Evolutionary conservation across 331 rosid species (phyloP).

Genomic region (Phaseolus coccineus): DNA sequence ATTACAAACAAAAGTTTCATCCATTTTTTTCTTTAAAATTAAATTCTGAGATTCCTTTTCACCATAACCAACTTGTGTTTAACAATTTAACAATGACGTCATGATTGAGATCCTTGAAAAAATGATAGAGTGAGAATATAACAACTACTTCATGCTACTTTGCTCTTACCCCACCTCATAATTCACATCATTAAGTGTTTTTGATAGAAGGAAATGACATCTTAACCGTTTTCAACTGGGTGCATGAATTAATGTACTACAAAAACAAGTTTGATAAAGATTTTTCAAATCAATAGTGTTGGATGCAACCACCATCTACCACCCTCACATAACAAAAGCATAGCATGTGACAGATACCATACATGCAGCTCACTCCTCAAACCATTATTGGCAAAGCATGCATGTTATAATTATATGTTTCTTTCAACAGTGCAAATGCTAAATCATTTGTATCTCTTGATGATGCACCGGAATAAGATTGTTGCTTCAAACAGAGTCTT

Average conservation of each 20-base stretch:
- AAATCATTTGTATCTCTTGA: constrained; percentile 32
- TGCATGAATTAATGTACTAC: constrained; percentile 11
- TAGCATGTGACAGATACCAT: constrained; percentile 25
- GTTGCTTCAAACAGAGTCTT: constrained; percentile 39
- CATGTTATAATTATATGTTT: constrained; percentile 31
- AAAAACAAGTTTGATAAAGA: background rate
- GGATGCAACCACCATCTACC: constrained; percentile 39
- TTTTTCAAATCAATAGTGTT: constrained; percentile 3
- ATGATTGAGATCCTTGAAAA: constrained; percentile 26
- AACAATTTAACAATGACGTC: background rate
- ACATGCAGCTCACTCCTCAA: constrained; percentile 39
- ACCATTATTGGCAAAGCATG: constrained; percentile 42
- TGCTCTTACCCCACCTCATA: constrained; percentile 31
- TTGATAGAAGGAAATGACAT: constrained; percentile 36
- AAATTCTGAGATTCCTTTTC: background rate
- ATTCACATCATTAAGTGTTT: constrained; percentile 25
- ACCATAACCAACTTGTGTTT: background rate
- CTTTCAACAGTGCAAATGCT: constrained; percentile 25
- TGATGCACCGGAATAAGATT: constrained; percentile 28
- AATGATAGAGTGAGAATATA: constrained; percentile 1
- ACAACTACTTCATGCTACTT: constrained; percentile 32
- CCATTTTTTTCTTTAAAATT: too few species aligned
- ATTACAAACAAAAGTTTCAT: too few species aligned
- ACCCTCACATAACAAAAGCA: constrained; percentile 6
- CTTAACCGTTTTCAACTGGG: constrained; percentile 34